Base-by-base conservation (phyloP, 208 protist species). In the Leishmania braziliensis region DNA sequence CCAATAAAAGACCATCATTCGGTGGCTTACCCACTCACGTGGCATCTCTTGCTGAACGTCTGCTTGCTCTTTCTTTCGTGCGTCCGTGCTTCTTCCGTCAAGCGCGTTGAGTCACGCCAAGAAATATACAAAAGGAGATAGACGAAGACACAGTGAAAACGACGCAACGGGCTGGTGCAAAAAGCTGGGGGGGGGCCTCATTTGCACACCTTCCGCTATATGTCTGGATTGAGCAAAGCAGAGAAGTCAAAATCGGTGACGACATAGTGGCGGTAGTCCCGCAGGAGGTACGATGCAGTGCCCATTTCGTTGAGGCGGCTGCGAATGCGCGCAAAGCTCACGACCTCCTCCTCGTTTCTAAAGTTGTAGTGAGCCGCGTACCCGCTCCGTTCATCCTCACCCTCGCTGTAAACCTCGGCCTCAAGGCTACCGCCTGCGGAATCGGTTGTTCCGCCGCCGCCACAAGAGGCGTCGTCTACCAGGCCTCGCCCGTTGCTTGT, bases 221-320 rank as follows among this genome's bases (percentile, higher is more conserved):
- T 72, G 23, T 85, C 82, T 2, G 60, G n/a, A 14, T 78, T 10
- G 26, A 96, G 14, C 16, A 96, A 75, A 26, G 84, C 86, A 18
- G 84, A 69, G 53, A 95, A 89, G 82, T 93, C 89, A 74, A 93
- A 96, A 71, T 97, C 91, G 43, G 84, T 89, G 75, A 95, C 87
- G 10, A 95, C 72, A 78, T 94, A 96, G 50, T 91, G 75, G 20
- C 77, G 77, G 79, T 97, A 91, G 68, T 97, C 90, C 26, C 88
- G 86, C 65, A 92, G 82, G 26, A 97, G 58, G 65, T 97, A 97
- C 60, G 88, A 87, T 4, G 62, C 33, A 50, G 88, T 91, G 56
- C 94, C 92, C 94, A 97, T 97, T 75, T 97, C 92, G 50, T 84
- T 84, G 65, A 97, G 81, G 14, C 94, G 89, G 81, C 94, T 96